These are phyloP conservation scores for Irineochytrium annulatum DNA, from an alignment of 192 early-diverging fungal genomes.

Conservation along the genomic window DNA sequence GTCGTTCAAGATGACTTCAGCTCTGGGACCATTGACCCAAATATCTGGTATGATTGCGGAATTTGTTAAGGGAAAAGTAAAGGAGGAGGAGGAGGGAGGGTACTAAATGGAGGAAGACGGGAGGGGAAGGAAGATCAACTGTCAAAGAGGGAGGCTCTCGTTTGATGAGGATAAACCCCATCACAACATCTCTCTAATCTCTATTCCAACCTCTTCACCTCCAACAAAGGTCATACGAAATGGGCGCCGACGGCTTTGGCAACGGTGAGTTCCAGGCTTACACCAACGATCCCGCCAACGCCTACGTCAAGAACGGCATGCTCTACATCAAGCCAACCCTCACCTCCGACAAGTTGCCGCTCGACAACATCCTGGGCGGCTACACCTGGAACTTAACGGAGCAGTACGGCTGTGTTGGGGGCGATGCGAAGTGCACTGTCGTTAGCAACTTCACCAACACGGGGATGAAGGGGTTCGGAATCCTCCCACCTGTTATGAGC, in stretches of 20 bases:
- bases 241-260: not conserved
- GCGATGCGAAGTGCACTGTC: not conserved
- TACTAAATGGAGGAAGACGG: not conserved
- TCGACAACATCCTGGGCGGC: conserved; percentile 31
- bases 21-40: not conserved
- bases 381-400: conserved; percentile 36
- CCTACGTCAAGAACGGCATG: conserved; percentile 54
- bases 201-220: too few relatives aligned
- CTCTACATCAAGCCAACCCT: conserved; percentile 60
- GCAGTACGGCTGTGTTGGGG: not conserved
- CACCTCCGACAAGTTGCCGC: conserved; percentile 48
- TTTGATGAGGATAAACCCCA: not conserved
- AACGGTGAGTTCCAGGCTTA: conserved; percentile 28
- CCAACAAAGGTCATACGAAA: not conserved
- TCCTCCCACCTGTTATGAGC: conserved; percentile 37
- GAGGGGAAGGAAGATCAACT: too few relatives aligned
- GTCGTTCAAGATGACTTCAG: not conserved
- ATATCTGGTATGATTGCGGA: conserved; percentile 4
- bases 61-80: too few relatives aligned
- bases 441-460: not conserved
- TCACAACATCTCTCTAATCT: not conserved
- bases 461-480: conserved; percentile 10
- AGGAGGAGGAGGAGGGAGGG: too few relatives aligned
- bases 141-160: not conserved
- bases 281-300: conserved; percentile 32